Percentiles rank a stretch among this genome's conserved stretches.
Evolutionary conservation across 2,329 filamentous ascomycete species (phyloP).

Genomic region (Meredithiella fracta): DNA sequence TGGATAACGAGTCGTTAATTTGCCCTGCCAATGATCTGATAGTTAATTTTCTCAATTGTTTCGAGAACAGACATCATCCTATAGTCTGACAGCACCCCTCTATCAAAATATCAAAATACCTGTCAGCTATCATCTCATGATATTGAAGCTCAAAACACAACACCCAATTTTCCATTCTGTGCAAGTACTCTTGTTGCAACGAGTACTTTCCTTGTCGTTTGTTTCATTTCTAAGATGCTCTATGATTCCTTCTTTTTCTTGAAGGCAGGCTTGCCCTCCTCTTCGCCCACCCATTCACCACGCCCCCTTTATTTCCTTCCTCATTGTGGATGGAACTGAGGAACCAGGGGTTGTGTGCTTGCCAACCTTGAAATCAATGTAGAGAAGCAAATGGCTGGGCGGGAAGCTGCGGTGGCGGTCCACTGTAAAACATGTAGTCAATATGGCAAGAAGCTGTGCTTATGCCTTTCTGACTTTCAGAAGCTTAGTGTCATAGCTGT

Average conservation of each 20-base stretch:
- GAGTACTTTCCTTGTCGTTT: conserved; percentile 12
- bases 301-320: conserved; percentile 14
- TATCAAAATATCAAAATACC: background rate
- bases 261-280: background rate
- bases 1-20: too few relatives aligned
- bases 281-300: conserved; percentile 3
- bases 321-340: background rate
- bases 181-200: too few relatives aligned
- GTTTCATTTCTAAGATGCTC: conserved; percentile 9
- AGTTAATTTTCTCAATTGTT: background rate
- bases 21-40: background rate
- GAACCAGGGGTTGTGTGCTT: conserved; percentile 1
- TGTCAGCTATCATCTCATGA: background rate
- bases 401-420: background rate
- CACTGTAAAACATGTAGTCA: background rate
- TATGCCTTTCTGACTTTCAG: background rate
- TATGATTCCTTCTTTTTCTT: conserved; percentile 11
- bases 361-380: background rate
- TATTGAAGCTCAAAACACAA: background rate
- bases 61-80: background rate
- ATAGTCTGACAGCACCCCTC: background rate
- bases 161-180: background rate
- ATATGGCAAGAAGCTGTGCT: background rate
- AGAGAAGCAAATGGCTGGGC: background rate
- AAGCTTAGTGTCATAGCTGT: background rate